A percentile compares a stretch with the other conserved stretches of the same genome.
Conservation (phyloP, 129 eudicot species). For the Cynara cardunculus region DNA sequence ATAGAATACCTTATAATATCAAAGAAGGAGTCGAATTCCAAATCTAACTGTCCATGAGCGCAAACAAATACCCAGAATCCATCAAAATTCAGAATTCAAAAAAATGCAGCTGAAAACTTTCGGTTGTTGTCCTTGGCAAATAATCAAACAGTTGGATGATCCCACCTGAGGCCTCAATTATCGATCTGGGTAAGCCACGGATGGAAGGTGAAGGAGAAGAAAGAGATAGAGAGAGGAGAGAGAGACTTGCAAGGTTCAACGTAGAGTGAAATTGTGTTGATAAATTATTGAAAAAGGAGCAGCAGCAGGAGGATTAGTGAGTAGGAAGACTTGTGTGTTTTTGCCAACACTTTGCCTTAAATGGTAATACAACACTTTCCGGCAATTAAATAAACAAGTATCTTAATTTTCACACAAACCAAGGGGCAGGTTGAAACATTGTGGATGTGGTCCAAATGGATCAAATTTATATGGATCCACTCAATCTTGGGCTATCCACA, state of each 20-base stretch:
- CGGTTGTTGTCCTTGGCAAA: background rate
- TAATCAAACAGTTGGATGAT: conserved; percentile 9
- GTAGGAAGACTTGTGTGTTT: conserved; percentile 21
- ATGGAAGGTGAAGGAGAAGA: background rate
- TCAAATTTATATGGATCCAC: background rate
- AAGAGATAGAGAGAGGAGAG: conserved; percentile 2
- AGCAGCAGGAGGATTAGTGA: conserved; percentile 8
- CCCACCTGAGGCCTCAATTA: conserved; percentile 7
- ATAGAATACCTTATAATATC: background rate
- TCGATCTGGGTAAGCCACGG: conserved; percentile 18
- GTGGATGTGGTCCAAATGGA: background rate
- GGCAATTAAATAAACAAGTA: conserved; percentile 5
- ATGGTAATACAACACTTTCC: background rate
- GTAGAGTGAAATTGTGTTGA: conserved; percentile 32
- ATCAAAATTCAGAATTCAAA: conserved; percentile 11
- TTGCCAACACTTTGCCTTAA: conserved; percentile 11
- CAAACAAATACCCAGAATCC: background rate
- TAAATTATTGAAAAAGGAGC: conserved; percentile 19
- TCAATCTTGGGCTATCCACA: background rate
- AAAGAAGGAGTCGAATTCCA: conserved; percentile 12
- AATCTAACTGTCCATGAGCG: conserved; percentile 14
- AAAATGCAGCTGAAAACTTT: conserved; percentile 8
- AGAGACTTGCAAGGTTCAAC: conserved; percentile 29
- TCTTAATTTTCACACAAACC: conserved; percentile 14
- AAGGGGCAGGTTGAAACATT: conserved; percentile 4